Conservation (phyloP, 1,284 basidiomycete species). For the Trichosporon inkin region DNA sequence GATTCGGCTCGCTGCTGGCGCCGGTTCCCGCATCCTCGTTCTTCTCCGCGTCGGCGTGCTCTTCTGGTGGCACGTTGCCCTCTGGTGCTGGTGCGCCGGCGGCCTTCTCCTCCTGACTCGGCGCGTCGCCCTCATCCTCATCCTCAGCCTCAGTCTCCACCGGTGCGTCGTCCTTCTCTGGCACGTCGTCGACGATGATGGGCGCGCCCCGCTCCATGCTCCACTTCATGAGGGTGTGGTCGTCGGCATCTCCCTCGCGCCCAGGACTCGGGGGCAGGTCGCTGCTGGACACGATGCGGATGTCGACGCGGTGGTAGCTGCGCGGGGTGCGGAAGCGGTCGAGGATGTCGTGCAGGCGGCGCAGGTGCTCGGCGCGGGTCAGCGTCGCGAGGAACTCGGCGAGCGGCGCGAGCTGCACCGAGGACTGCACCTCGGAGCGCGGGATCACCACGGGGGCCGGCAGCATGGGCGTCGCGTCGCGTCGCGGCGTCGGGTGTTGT, state of each 20-base stretch:
- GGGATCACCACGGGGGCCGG: conserved; percentile 29
- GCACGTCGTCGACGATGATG: conserved; percentile 12
- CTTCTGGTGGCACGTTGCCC: too few species aligned
- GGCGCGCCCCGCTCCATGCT: conserved; percentile 12
- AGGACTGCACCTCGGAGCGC: conserved; percentile 31
- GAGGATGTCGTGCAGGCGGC: conserved; percentile 39
- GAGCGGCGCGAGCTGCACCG: conserved; percentile 36
- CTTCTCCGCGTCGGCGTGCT: too few species aligned
- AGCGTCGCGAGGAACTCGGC: conserved; percentile 33
- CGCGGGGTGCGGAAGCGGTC: conserved; percentile 34
- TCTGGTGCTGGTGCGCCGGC: not conserved
- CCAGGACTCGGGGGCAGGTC: conserved; percentile 28
- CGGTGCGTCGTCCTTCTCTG: not conserved
- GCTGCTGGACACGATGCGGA: conserved; percentile 30
- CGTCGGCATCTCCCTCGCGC: not conserved
- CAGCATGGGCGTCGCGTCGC: conserved; percentile 6
- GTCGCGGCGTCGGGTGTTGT: not conserved
- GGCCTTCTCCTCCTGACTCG: not conserved
- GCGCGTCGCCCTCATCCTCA: not conserved
- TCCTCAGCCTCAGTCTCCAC: not conserved
- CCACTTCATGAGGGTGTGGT: conserved; percentile 10
- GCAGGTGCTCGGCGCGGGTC: conserved; percentile 25
- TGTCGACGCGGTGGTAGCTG: conserved; percentile 39
- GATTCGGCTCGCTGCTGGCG: too few species aligned
- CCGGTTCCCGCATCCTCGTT: too few species aligned